phyloP scores from a whole-genome alignment of 2,329 filamentous ascomycete genomes.

The Aspergillus novoparasiticus region DNA sequence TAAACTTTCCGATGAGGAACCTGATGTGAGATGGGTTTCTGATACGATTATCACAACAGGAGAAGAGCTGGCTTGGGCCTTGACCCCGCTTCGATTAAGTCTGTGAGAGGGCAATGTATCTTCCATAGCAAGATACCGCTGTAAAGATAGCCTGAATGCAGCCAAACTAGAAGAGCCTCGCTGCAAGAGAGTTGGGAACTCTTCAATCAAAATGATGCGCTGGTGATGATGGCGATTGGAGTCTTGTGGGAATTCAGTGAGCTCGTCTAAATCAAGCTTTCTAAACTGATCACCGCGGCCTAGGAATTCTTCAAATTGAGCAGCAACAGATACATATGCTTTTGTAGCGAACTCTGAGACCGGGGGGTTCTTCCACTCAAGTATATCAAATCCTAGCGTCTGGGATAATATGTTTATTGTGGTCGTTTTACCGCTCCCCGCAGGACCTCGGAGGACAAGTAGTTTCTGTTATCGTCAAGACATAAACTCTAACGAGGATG shows the following conservation, averaged over 20 bases:
- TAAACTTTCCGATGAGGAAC: constrained; percentile 84
- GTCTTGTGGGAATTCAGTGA: constrained; percentile 7
- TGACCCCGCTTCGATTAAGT: constrained; percentile 22
- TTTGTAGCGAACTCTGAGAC: constrained; percentile 61
- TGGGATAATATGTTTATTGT: constrained; percentile 77
- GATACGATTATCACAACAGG: constrained; percentile 90
- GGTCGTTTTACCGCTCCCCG: constrained; percentile 90
- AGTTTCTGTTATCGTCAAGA: constrained; percentile 60
- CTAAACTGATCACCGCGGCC: constrained; percentile 78
- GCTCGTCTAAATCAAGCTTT: constrained; percentile 59
- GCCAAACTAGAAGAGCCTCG: constrained; percentile 65
- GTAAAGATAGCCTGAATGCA: constrained; percentile 73
- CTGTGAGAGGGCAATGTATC: constrained; percentile 52
- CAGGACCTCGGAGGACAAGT: constrained; percentile 83
- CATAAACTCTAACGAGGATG: background rate
- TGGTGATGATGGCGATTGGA: constrained; percentile 20
- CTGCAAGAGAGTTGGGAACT: constrained; percentile 77
- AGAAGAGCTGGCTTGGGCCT: constrained; percentile 56
- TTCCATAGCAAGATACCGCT: constrained; percentile 72
- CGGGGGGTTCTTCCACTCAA: constrained; percentile 89
- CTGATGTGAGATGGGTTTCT: constrained; percentile 84
- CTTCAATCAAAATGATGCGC: constrained; percentile 73
- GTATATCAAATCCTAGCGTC: constrained; percentile 73
- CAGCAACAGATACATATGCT: constrained; percentile 69
- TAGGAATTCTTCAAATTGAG: constrained; percentile 91